A percentile compares a stretch with the other conserved stretches of the same genome.
Conservation (phyloP, 352 stramenopile species). For the Pythium dissotocum region DNA sequence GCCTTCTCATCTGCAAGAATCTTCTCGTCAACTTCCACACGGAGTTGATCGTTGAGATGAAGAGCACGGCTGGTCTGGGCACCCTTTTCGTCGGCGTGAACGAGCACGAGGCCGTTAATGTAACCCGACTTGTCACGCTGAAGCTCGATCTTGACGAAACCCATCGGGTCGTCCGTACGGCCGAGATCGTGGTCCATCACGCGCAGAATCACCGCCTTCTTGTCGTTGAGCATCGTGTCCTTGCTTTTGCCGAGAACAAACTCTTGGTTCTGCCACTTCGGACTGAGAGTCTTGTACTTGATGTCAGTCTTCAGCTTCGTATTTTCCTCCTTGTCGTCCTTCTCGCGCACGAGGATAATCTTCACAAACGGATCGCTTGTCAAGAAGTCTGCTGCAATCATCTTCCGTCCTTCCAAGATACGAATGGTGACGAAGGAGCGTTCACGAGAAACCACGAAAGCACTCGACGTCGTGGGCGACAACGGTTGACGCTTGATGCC, state of each 20-base stretch:
- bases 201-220: slow-evolving; percentile 57
- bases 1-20: slow-evolving; percentile 41
- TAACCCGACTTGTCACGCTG: slow-evolving; percentile 46
- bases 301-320: slow-evolving; percentile 70
- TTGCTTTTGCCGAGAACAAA: slow-evolving; percentile 60
- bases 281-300: slow-evolving; percentile 63
- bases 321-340: slow-evolving; percentile 48
- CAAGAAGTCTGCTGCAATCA: slow-evolving; percentile 45
- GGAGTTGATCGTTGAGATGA: slow-evolving; percentile 40
- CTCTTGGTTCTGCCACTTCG: slow-evolving; percentile 71
- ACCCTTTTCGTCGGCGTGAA: slow-evolving; percentile 45
- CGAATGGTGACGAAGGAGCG: slow-evolving; percentile 61
- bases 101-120: slow-evolving; percentile 51
- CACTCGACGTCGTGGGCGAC: slow-evolving; percentile 21
- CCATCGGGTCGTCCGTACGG: slow-evolving; percentile 53
- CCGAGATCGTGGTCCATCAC: slow-evolving; percentile 62
- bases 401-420: slow-evolving; percentile 56
- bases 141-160: slow-evolving; percentile 56
- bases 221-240: slow-evolving; percentile 53
- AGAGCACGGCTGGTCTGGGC: slow-evolving; percentile 29
- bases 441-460: slow-evolving; percentile 32
- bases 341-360: slow-evolving; percentile 48
- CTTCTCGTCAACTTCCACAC: slow-evolving; percentile 51
- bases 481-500: not conserved
- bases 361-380: slow-evolving; percentile 69